A percentile compares a stretch with the other conserved stretches of the same genome.
Conservation (phyloP, 2,329 filamentous ascomycete genomes). For the Xenosphaeropsis pyriputrescens region DNA sequence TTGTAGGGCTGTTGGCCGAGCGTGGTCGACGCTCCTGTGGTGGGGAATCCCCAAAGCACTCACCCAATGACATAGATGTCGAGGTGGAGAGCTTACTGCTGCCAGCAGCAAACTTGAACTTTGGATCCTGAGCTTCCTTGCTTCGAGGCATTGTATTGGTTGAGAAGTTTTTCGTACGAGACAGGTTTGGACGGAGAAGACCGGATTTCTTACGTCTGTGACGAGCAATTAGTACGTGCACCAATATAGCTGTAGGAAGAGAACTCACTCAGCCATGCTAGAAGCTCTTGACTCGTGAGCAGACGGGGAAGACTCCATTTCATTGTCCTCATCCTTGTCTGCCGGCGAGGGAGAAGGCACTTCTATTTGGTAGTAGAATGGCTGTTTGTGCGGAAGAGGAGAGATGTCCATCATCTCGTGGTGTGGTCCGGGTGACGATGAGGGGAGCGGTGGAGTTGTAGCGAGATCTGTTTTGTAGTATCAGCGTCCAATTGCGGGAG, state of each 20-base stretch:
- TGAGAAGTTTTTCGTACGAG: conserved; percentile 60
- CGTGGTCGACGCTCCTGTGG: conserved; percentile 51
- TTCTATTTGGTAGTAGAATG: conserved; percentile 50
- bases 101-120: conserved; percentile 58
- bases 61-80: conserved; percentile 55
- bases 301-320: conserved; percentile 40
- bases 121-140: conserved; percentile 50
- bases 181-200: conserved; percentile 59
- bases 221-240: not conserved
- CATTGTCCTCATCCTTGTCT: conserved; percentile 25
- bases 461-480: conserved; percentile 41
- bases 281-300: conserved; percentile 30
- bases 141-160: conserved; percentile 47
- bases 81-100: conserved; percentile 31
- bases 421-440: conserved; percentile 63
- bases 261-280: conserved; percentile 35
- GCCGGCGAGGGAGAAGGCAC: conserved; percentile 60
- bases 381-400: conserved; percentile 74
- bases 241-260: conserved; percentile 1
- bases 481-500: too few species aligned
- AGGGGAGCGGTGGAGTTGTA: conserved; percentile 71
- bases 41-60: conserved; percentile 69
- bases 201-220: conserved; percentile 50
- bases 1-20: conserved; percentile 42
- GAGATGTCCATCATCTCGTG: conserved; percentile 87